These are phyloP conservation scores for Picochlorum sp. DNA, from an alignment of 139 green algal genomes.

Conservation along the genomic window DNA sequence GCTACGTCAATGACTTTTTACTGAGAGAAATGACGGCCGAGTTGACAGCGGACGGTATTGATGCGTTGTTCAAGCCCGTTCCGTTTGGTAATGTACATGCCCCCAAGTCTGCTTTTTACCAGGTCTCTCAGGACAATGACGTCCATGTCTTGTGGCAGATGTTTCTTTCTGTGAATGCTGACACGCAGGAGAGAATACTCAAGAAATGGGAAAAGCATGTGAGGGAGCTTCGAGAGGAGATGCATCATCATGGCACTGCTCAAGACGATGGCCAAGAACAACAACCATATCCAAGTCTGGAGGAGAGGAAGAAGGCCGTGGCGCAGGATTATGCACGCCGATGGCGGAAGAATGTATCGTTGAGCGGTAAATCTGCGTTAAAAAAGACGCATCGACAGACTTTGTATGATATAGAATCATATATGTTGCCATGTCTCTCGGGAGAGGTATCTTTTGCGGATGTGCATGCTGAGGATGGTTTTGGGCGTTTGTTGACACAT, in stretches of 20 bases:
- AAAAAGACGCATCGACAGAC: too few relatives aligned
- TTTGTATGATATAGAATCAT: not conserved
- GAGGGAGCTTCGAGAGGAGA: conserved; percentile 13
- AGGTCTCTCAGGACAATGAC: conserved; percentile 10
- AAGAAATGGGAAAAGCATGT: conserved; percentile 41
- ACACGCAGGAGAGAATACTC: conserved; percentile 39
- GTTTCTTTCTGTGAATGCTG: conserved; percentile 41
- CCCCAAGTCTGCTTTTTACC: conserved; percentile 7
- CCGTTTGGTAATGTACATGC: conserved; percentile 37
- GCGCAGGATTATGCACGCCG: not conserved
- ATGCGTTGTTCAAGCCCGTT: conserved; percentile 42
- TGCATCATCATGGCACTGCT: conserved; percentile 9
- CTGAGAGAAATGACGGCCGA: conserved; percentile 38
- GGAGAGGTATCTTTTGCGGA: not conserved
- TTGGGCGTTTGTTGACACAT: conserved; percentile 32
- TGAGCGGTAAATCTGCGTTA: not conserved
- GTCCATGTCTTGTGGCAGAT: conserved; percentile 29
- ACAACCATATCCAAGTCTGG: conserved; percentile 24
- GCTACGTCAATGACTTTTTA: conserved; percentile 42
- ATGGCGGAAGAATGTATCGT: not conserved
- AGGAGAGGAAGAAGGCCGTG: conserved; percentile 10
- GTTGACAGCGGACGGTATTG: conserved; percentile 40
- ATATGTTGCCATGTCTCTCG: not conserved
- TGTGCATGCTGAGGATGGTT: conserved; percentile 23
- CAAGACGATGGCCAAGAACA: conserved; percentile 22